Evolutionary conservation across 2,329 filamentous ascomycete species (phyloP), one percentile per base, ranked within the genome.

Genomic region (Fusarium dimerum): DNA sequence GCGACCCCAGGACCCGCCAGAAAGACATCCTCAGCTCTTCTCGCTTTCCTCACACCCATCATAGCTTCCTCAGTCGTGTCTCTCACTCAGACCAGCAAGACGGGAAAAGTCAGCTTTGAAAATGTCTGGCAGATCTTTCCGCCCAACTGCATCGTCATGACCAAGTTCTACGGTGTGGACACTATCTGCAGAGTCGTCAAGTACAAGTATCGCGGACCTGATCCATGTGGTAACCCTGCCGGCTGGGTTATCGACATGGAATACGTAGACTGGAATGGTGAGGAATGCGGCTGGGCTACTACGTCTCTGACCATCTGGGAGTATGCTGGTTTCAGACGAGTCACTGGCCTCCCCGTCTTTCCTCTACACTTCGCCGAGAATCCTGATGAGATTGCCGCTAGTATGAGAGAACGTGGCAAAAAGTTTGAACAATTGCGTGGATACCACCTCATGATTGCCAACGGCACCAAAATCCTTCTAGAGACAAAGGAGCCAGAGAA

Each of bases 61-160:
- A 26, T 74, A 6, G 57, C 56, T 6, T 48, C 60, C 0, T 65
- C 63, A 1, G 50, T 73, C 10, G 41, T 60, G 2, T 60, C 65
- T 3, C 60, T 69, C 3, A 51, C 51, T 1, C 54, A 62, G 17
- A 70, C 63, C 9, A 61, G 54, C 15, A 47, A 60, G 42, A 68
- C 70, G 1, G 67, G 68, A 16, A 70, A 66, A 32, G 55, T 73
- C 39, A 50, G 42, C 17, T 73, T 67, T 39, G 17, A 61, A 0
- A 60, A 68, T 38, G 49, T 72, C 8, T 73, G 70, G 69, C 67
- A 72, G 45, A 66, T 73, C 44, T 73, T 72, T 47, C 56, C 69
- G 0, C 71, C 70, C 0, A 57, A 65, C 9, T 66, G 67, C 16
- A 50, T 72, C 3, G 70, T 69, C 7, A 48, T 63, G 8, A 69